Evolutionary conservation across 2,329 filamentous ascomycete genomes (phyloP).

Genomic region (Cytospora mali): DNA sequence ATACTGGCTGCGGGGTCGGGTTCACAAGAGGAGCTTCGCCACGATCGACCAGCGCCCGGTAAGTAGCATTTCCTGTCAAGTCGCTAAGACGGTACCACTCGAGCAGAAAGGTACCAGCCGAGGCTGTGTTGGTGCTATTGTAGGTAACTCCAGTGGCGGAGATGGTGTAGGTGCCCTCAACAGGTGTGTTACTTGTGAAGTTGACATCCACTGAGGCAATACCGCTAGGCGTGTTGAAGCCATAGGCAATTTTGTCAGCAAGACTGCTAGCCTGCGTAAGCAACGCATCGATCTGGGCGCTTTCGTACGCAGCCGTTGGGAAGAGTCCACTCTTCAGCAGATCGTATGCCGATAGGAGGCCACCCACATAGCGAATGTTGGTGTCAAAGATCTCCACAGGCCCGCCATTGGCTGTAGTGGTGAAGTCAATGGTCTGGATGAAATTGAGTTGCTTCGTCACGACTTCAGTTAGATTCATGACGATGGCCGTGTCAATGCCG

Average conservation of each 20-base stretch:
- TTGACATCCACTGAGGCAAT: slow-evolving; percentile 13
- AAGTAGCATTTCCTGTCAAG: slow-evolving; percentile 16
- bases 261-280: slow-evolving; percentile 13
- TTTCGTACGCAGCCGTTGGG: slow-evolving; percentile 1
- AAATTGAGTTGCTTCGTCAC: slow-evolving; percentile 18
- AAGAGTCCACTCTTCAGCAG: slow-evolving; percentile 17
- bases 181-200: slow-evolving; percentile 11
- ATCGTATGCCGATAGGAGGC: slow-evolving; percentile 15
- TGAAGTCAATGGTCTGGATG: slow-evolving; percentile 18
- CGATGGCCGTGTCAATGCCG: slow-evolving; percentile 18
- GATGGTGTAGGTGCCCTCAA: slow-evolving; percentile 21
- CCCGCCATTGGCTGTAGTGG: slow-evolving; percentile 3
- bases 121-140: slow-evolving; percentile 23
- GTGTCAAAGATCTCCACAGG: slow-evolving; percentile 19
- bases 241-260: slow-evolving; percentile 16
- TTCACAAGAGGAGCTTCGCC: slow-evolving; percentile 19
- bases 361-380: slow-evolving; percentile 19
- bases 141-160: slow-evolving; percentile 18
- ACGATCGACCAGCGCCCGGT: slow-evolving; percentile 15
- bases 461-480: slow-evolving; percentile 19
- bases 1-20: slow-evolving; percentile 14
- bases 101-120: slow-evolving; percentile 13
- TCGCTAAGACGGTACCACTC: slow-evolving; percentile 19
- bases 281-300: slow-evolving; percentile 14
- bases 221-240: slow-evolving; percentile 18